phyloP scores from a whole-genome alignment of 2,329 filamentous ascomycete species.

The Fusarium subglutinans region DNA sequence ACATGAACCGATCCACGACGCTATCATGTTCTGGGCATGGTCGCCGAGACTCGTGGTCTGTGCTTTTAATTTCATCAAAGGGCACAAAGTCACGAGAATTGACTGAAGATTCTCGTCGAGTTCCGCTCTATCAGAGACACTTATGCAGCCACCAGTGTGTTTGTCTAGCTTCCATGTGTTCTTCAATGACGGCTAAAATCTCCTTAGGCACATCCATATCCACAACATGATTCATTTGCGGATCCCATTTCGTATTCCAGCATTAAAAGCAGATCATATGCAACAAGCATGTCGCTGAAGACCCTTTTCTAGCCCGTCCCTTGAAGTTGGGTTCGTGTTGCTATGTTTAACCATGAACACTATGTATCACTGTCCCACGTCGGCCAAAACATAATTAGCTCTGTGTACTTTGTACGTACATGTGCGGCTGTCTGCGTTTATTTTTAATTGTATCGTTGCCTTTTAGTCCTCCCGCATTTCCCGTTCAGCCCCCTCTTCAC shows the following conservation, averaged over 20 bases:
- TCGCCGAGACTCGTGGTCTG: conserved; percentile 5
- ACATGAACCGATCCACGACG: conserved; percentile 18
- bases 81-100: neutral
- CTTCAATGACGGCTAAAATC: neutral
- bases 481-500: conserved; percentile 18
- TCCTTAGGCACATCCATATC: neutral
- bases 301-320: neutral
- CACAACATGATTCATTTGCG: conserved; percentile 2
- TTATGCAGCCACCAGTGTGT: neutral
- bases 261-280: conserved; percentile 28
- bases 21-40: conserved; percentile 23
- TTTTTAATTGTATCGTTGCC: neutral
- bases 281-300: conserved; percentile 11
- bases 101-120: neutral
- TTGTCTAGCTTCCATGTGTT: neutral
- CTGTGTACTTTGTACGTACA: neutral
- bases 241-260: conserved; percentile 16
- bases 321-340: neutral
- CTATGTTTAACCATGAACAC: neutral
- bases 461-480: conserved; percentile 15
- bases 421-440: neutral
- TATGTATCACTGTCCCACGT: neutral
- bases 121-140: neutral
- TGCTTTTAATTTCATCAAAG: conserved; percentile 14
- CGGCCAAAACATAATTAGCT: neutral